These are phyloP conservation scores for Lanzia echinophila DNA, from an alignment of 2,329 filamentous ascomycete genomes.

Conservation along the genomic window DNA sequence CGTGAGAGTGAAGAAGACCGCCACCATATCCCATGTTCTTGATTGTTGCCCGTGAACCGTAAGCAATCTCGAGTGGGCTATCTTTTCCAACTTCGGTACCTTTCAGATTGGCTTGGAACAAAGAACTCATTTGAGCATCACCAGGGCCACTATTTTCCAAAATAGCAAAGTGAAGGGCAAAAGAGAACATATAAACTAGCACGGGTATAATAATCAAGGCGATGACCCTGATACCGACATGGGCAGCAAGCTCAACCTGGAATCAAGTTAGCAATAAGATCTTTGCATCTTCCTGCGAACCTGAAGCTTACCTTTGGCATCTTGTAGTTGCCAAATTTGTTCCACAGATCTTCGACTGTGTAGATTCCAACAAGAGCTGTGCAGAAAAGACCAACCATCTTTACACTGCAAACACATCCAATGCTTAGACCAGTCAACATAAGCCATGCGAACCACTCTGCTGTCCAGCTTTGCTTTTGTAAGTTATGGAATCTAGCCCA, in stretches of 20 bases:
- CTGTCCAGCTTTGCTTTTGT: constrained; percentile 76
- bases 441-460: constrained; percentile 92
- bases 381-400: constrained; percentile 94
- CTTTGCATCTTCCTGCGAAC: neutral
- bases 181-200: constrained; percentile 91
- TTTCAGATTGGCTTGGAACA: constrained; percentile 94
- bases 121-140: constrained; percentile 99
- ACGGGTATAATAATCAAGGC: constrained; percentile 85
- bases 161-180: constrained; percentile 89
- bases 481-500: constrained; percentile 95
- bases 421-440: constrained; percentile 91
- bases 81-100: constrained; percentile 92
- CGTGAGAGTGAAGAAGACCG: constrained; percentile 90
- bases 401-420: constrained; percentile 96
- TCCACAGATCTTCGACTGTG: constrained; percentile 94
- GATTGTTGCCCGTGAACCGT: constrained; percentile 82
- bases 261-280: constrained; percentile 19
- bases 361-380: constrained; percentile 93
- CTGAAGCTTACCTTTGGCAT: constrained; percentile 65
- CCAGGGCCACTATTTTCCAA: constrained; percentile 90
- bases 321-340: constrained; percentile 90
- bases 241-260: constrained; percentile 60
- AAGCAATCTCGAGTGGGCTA: constrained; percentile 85
- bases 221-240: constrained; percentile 72
- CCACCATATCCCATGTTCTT: constrained; percentile 99